Conservation (phyloP, 768 basidiomycete genomes). For the Tylopilus subfusipes region DNA sequence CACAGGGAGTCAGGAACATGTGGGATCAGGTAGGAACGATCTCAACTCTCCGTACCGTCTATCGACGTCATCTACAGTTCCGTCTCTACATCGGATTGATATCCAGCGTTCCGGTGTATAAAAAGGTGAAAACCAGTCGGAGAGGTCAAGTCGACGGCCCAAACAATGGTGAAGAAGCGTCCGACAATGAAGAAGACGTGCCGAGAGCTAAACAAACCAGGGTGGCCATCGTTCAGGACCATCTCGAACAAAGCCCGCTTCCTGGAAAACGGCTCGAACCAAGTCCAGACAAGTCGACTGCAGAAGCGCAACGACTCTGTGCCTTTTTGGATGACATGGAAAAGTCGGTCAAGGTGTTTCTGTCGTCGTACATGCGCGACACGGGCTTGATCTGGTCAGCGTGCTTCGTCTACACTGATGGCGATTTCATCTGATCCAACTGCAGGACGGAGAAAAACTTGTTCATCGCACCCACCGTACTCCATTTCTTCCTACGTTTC, state of each 20-base stretch:
- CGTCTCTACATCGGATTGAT: conserved; percentile 31
- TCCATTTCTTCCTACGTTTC: conserved; percentile 46
- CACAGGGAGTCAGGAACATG: conserved; percentile 25
- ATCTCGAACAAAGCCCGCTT: conserved; percentile 25
- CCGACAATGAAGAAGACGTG: conserved; percentile 25
- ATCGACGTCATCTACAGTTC: conserved; percentile 20
- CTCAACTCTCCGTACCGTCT: not conserved
- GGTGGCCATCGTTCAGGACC: conserved; percentile 26
- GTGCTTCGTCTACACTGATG: not conserved
- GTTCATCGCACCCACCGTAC: conserved; percentile 39
- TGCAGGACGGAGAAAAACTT: conserved; percentile 43
- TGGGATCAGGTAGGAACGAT: conserved; percentile 29
- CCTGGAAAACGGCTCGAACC: conserved; percentile 31
- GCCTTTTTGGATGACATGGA: conserved; percentile 64
- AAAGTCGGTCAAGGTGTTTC: conserved; percentile 55
- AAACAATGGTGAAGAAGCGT: conserved; percentile 30
- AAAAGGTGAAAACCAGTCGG: conserved; percentile 22
- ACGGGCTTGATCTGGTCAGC: conserved; percentile 66
- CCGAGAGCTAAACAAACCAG: conserved; percentile 23
- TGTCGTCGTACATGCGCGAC: conserved; percentile 63
- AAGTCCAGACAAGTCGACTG: conserved; percentile 5
- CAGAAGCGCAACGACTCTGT: conserved; percentile 30
- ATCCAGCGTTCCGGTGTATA: conserved; percentile 30
- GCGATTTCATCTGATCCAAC: conserved; percentile 5
- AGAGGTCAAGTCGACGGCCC: conserved; percentile 27